Evolutionary conservation across 345 rosid genomes (phyloP), one percentile per base, ranked within the genome.

Genomic region (Aquilaria yunnanensis): DNA sequence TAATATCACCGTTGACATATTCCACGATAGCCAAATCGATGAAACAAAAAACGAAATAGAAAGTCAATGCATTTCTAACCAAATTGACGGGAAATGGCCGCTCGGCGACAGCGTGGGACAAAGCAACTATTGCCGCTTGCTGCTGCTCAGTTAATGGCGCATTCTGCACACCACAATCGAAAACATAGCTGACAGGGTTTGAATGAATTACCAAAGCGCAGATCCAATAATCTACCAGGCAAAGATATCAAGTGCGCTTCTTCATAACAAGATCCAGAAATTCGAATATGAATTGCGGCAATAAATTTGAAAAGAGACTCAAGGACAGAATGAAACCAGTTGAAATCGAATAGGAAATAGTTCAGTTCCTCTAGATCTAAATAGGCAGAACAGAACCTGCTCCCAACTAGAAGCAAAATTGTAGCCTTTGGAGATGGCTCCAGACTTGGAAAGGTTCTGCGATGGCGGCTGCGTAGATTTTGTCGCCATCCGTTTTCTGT

Each of bases 391-490:
- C 57, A 46, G 65, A 67, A 92, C 98, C 92, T 87, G 96, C 67
- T 93, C 98, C 98, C 98, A 93, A 59, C 89, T 83, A 43, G 94
- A 93, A 67, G 97, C 84, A 81, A 93, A 93, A 76, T 84, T 88
- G 87, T 90, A 87, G 74, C 97, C 97, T 77, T 63, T 90, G 70
- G 92, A 87, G 66, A 93, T 75, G 59, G 97, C 97, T 68, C 86
- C 94, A 60, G 92, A 80, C 66, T 77, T 85, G 69, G 88, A 81
- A 52, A 85, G 77, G 57, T 58, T 78, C 43, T 37, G 43, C 5
- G 80, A 63, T 31, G 88, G 76, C 1, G 84, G 71, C 5, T 82
- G 68, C 41, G 86, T 73, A 14, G 80, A 70, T 70, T 79, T 84
- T 52, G 81, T 60, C 46, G 95, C 80, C 94, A 84, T 85, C 43